These are phyloP conservation scores for Zoysia japonica DNA, from an alignment of 176 grass and related monocot species.

Conservation along the genomic window DNA sequence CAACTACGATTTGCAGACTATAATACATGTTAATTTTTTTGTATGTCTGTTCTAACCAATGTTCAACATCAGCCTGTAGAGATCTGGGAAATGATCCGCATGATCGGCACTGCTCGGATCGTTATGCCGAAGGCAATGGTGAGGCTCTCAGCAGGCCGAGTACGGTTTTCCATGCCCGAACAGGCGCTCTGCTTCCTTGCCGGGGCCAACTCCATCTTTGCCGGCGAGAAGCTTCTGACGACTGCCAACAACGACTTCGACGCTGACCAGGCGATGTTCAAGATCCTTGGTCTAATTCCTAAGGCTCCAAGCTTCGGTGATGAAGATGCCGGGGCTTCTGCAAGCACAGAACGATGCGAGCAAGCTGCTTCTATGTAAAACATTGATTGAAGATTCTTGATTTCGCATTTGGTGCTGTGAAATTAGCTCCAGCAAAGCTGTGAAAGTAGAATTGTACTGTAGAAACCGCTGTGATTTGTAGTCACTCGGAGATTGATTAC, in stretches of 20 bases:
- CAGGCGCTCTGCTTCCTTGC: slow-evolving; percentile 91
- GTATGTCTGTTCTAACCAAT: slow-evolving; percentile 18
- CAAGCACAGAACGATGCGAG: slow-evolving; percentile 38
- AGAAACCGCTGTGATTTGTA: slow-evolving; percentile 28
- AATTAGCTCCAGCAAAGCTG: slow-evolving; percentile 14
- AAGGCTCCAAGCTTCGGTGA: slow-evolving; percentile 72
- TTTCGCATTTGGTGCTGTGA: slow-evolving; percentile 3
- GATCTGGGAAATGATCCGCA: slow-evolving; percentile 99
- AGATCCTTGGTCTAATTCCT: slow-evolving; percentile 80
- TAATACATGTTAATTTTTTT: background rate
- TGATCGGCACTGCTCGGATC: slow-evolving; percentile 90
- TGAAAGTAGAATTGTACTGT: slow-evolving; percentile 16
- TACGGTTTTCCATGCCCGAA: slow-evolving; percentile 90
- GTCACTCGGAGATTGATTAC: background rate
- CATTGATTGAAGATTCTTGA: background rate
- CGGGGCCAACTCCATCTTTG: slow-evolving; percentile 92
- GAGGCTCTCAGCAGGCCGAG: slow-evolving; percentile 85
- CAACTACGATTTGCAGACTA: background rate
- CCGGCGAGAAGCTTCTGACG: slow-evolving; percentile 80
- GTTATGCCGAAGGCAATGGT: slow-evolving; percentile 96
- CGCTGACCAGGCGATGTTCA: slow-evolving; percentile 89
- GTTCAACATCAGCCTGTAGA: slow-evolving; percentile 71
- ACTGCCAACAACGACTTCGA: slow-evolving; percentile 84
- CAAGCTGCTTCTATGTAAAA: slow-evolving; percentile 58
- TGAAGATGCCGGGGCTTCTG: background rate